Evolutionary conservation across 176 grass and related monocot species (phyloP).

Genomic region (Hordeum marinum): DNA sequence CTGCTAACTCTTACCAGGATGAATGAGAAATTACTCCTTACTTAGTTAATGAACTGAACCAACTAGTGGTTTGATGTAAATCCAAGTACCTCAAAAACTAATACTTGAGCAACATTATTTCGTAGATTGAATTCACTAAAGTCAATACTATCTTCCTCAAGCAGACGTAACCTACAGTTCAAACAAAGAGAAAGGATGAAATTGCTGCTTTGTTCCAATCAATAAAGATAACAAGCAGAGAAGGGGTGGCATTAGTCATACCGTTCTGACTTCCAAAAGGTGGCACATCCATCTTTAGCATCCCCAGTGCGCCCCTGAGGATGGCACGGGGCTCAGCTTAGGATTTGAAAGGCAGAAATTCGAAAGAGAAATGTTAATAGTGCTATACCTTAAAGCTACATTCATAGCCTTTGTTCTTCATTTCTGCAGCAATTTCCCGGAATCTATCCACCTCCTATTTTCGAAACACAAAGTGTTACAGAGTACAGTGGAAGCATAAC

Average conservation of each 20-base stretch:
- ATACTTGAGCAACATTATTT: conserved; percentile 90
- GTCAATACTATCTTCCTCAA: conserved; percentile 81
- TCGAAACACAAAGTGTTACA: conserved; percentile 14
- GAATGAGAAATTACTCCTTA: neutral
- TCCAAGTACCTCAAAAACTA: conserved; percentile 85
- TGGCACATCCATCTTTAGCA: conserved; percentile 81
- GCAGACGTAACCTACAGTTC: conserved; percentile 61
- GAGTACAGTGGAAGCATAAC: neutral
- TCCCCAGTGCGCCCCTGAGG: conserved; percentile 59
- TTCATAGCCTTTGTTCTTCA: conserved; percentile 59
- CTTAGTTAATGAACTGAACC: neutral
- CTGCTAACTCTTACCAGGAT: neutral
- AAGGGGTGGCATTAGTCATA: neutral
- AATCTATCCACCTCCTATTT: conserved; percentile 82
- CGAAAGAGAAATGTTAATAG: neutral
- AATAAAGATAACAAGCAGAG: conserved; percentile 17
- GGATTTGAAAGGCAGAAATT: neutral
- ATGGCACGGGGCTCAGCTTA: conserved; percentile 8
- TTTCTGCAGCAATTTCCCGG: conserved; percentile 40
- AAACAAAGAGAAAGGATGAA: conserved; percentile 27
- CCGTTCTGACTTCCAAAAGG: conserved; percentile 85
- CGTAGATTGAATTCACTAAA: conserved; percentile 76
- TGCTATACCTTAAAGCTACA: conserved; percentile 67
- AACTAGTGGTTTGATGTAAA: conserved; percentile 1
- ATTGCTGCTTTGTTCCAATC: conserved; percentile 1